Evolutionary conservation across 2,329 filamentous ascomycete genomes (phyloP).

Genomic region (Apiospora rasikravindrae): DNA sequence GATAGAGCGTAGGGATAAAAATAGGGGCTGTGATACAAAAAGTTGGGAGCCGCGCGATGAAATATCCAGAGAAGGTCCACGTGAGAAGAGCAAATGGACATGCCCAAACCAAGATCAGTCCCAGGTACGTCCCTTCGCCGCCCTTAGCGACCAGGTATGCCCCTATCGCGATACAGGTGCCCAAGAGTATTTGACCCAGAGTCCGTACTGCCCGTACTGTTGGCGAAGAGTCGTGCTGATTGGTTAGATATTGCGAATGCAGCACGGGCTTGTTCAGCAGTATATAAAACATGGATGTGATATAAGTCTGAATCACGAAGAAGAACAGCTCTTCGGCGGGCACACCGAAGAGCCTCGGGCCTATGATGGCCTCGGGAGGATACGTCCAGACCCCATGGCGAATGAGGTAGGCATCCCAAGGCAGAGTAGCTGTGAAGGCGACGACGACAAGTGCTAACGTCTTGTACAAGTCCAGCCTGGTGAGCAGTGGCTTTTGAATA

Average conservation of each 20-base stretch:
- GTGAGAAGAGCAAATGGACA: slow-evolving; percentile 68
- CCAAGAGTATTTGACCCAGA: slow-evolving; percentile 56
- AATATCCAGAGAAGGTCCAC: slow-evolving; percentile 67
- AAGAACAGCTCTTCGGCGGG: slow-evolving; percentile 78
- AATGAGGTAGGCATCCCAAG: slow-evolving; percentile 80
- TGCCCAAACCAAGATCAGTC: slow-evolving; percentile 73
- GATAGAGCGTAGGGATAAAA: slow-evolving; percentile 66
- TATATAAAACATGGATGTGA: slow-evolving; percentile 71
- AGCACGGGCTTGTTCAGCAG: slow-evolving; percentile 69
- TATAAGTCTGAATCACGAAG: slow-evolving; percentile 79
- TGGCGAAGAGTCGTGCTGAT: slow-evolving; percentile 33
- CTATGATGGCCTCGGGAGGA: slow-evolving; percentile 67
- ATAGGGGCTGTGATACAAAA: slow-evolving; percentile 66
- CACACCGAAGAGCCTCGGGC: slow-evolving; percentile 66
- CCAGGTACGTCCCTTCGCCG: slow-evolving; percentile 66
- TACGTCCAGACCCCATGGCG: slow-evolving; percentile 73
- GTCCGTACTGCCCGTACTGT: slow-evolving; percentile 40
- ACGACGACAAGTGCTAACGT: slow-evolving; percentile 64
- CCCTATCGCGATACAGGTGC: slow-evolving; percentile 49
- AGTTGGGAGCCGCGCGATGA: slow-evolving; percentile 64
- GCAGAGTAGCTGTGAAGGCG: slow-evolving; percentile 71
- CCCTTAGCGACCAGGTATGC: slow-evolving; percentile 50
- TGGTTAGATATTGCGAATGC: slow-evolving; percentile 48
- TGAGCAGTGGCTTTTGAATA: slow-evolving; percentile 66
- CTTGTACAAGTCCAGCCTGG: slow-evolving; percentile 66